A percentile compares a stretch with the other conserved stretches of the same genome.
These are phyloP conservation scores for Umbelopsis sp. DNA, from an alignment of 192 early-diverging fungal genomes.

Conservation along the genomic window DNA sequence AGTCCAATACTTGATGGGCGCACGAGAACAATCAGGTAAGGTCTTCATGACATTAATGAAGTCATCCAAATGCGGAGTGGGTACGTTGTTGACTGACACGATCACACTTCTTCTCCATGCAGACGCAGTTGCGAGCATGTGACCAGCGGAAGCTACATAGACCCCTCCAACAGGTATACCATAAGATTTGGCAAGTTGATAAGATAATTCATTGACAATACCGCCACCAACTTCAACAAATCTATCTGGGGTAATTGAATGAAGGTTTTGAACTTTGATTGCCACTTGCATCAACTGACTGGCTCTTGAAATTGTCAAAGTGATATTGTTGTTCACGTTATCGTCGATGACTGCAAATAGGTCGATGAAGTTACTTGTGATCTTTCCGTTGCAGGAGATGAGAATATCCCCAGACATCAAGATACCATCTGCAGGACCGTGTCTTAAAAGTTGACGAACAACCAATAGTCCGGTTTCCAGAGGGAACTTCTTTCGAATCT, in stretches of 20 bases:
- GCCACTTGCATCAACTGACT: conserved; percentile 41
- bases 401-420: conserved; percentile 74
- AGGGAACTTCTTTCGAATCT: conserved; percentile 57
- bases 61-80: conserved; percentile 61
- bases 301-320: conserved; percentile 59
- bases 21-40: conserved; percentile 59
- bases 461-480: conserved; percentile 66
- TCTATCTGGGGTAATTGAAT: conserved; percentile 76
- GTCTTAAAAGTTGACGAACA: conserved; percentile 59
- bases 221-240: conserved; percentile 89
- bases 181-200: conserved; percentile 73
- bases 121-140: conserved; percentile 63
- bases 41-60: conserved; percentile 60
- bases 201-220: conserved; percentile 70
- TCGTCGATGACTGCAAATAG: conserved; percentile 64
- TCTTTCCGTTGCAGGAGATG: conserved; percentile 56
- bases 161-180: conserved; percentile 72
- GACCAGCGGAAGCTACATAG: conserved; percentile 71
- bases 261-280: conserved; percentile 66
- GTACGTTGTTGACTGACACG: conserved; percentile 60
- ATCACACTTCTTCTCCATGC: conserved; percentile 65
- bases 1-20: conserved; percentile 65
- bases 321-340: conserved; percentile 49
- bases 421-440: conserved; percentile 62
- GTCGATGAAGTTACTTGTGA: conserved; percentile 67